Base-by-base conservation (phyloP, 176 grass and related monocot species). In the Avena sativa region DNA sequence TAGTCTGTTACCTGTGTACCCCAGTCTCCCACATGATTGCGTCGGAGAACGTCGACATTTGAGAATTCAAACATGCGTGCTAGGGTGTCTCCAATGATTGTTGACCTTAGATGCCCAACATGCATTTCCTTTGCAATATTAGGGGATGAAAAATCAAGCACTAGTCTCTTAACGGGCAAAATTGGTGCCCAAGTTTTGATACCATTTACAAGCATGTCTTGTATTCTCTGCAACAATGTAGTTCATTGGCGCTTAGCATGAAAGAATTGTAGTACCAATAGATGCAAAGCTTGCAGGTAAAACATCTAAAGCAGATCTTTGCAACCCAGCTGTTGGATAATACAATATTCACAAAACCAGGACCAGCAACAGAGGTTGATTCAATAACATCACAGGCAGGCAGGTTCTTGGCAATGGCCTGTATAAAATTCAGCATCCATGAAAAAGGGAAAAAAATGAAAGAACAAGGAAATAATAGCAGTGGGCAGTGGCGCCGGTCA, bases 41-140 rank as follows among this genome's bases (percentile, higher is more conserved):
- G 89, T 26, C 97, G 86, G 52, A 99, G 92, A 82, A 99, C 97
- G 8, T 93, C 71, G 80, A 96, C 92, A 88, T 92, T 89, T 55
- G 90, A 93, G 83, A 91, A 99, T 77, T 99, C 94, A 91, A 99
- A 91, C 94, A 99, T 96, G 59, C 97, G 88, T 20, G 97, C 83
- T 40, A 99, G 76, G 57, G 96, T 95, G 85, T 95, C 96, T 62
- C 96, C 97, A 87, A 96, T 99, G 56, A 99, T 96, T 36, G 94
- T 96, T 49, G 97, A 99, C 63, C 97, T 91, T 87, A 96, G 74
- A 86, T 98, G 88, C 4, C 93, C 96, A 38, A 98, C 92, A 77
- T 98, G 96, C 96, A 96, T 98, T 91, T 98, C 96, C 76, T 96
- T 98, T 60, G 96, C 96, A 79, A 98, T 96, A 86, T 98, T 98